These are phyloP conservation scores for Rhizoclosmatium sp. DNA, from an alignment of 192 early-diverging fungal species.

Conservation along the genomic window DNA sequence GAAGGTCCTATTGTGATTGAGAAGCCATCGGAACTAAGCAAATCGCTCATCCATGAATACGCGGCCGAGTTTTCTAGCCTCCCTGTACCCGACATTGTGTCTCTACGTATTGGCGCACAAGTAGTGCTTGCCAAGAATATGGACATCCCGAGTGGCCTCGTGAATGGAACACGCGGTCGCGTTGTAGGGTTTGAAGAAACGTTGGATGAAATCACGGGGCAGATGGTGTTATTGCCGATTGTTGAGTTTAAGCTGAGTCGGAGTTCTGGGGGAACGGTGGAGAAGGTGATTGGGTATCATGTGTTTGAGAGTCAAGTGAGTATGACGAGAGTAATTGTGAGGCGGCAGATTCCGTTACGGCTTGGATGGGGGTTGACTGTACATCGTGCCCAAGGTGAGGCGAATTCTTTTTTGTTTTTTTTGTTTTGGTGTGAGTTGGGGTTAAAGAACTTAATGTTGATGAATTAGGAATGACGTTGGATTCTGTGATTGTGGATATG, in stretches of 20 bases:
- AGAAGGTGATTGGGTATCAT: constrained; percentile 43
- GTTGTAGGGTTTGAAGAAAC: constrained; percentile 45
- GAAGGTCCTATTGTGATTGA: not conserved
- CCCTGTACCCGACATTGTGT: constrained; percentile 19
- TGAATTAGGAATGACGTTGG: constrained; percentile 53
- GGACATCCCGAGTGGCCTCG: constrained; percentile 40
- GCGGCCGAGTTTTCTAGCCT: constrained; percentile 10
- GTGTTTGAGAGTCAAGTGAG: constrained; percentile 29
- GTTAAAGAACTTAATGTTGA: not conserved
- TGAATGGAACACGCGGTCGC: constrained; percentile 55
- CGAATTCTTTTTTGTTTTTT: not conserved
- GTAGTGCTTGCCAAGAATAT: constrained; percentile 54
- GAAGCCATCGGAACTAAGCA: not conserved
- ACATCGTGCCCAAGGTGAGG: constrained; percentile 54
- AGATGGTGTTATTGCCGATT: constrained; percentile 39
- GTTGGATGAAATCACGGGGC: constrained; percentile 23
- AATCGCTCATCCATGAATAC: constrained; percentile 1
- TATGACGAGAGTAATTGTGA: constrained; percentile 12
- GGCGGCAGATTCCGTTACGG: constrained; percentile 54
- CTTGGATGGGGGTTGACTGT: constrained; percentile 62
- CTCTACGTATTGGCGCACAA: constrained; percentile 53
- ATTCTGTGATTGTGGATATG: constrained; percentile 54
- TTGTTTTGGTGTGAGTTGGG: not conserved
- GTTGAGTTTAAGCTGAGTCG: constrained; percentile 43
- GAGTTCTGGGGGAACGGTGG: not conserved